Evolutionary conservation across 441 rosid species (phyloP), one percentile per base, ranked within the genome.

Genomic region (Daphne laureola): DNA sequence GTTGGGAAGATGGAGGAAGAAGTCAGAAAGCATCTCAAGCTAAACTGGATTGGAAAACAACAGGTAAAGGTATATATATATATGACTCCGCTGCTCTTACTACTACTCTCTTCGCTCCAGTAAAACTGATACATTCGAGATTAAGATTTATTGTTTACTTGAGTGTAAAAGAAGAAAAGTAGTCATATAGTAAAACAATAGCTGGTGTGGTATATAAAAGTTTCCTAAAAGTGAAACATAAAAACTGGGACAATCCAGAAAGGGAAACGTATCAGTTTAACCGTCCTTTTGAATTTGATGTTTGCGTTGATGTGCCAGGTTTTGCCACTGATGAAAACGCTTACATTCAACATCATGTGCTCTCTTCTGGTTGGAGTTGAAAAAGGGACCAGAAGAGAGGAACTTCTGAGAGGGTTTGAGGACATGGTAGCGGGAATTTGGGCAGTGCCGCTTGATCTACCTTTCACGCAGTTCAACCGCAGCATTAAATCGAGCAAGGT

Each of bases 281-380:
- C n/a, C n/a, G n/a, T n/a, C n/a, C n/a, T n/a, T n/a, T n/a, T n/a
- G n/a, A n/a, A n/a, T n/a, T n/a, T n/a, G 21, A 16, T 46, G 12
- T 38, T 14, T 56, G 36, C 14, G 2, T 38, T 16, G 21, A 17
- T 5, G 38, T 51, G 36, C 9, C 38, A 77, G 78, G 67, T 58
- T 7, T 48, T 68, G 47, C 76, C 76, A 12, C 16, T 62, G 16
- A 73, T 58, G 57, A 73, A 71, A 59, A 59, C 6, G 12, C 69
- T 62, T 9, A 75, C 91, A 17, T 83, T 75, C 73, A 57, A 73
- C 62, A 77, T 77, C 47, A 77, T 78, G 4, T 73, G 78, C 64
- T 51, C 75, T 49, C 66, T 83, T 38, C 55, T 75, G 1, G 74
- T 73, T 7, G 78, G 84, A 8, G 21, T 71, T 11, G 78, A 74